Evolutionary conservation across 352 stramenopile genomes (phyloP), one percentile per base, ranked within the genome.

Genomic region (Blastocystis sp.): DNA sequence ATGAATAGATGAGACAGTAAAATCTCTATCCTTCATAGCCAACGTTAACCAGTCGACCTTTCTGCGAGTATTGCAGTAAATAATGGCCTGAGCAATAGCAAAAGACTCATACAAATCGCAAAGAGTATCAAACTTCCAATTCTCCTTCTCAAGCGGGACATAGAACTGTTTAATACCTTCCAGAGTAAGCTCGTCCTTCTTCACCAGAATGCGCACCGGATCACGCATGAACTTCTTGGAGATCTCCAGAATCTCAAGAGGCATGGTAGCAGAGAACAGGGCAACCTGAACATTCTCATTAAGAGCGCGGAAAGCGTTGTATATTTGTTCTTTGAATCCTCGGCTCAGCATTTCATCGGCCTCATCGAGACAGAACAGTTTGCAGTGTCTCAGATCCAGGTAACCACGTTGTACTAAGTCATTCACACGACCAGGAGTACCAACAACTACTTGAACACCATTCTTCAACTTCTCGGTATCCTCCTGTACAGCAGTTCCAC

Each of bases 161-260:
- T 98, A 99, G 91, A 99, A 99, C 92, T 99, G 97, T 95, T 98
- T 99, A 92, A 99, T 99, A 96, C 97, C 97, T 94, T 99, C 97
- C 73, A 99, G 94, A 22, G 97, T 99, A 62, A 99, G 93, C 91
- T 99, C 96, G 90, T 99, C 97, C 91, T 97, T 97, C 96, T 99
- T 99, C 87, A 99, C 97, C 81, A 99, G 94, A 91, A 99, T 99
- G 87, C 96, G 95, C 78, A 99, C 95, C 40, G 97, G 97, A 82
- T 98, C 96, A 89, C 95, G 95, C 97, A 99, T 99, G 93, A 99
- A 99, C 80, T 93, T 92, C 78, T 96, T 95, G 4, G 97, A 99
- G 22, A 99, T 95, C 89, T 99, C 97, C 27, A 99, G 93, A 81
- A 99, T 97, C 78, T 99, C 97, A 54, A 98, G 92, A 53, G 97